phyloP scores from a whole-genome alignment of 805 yeast species.

The Zygosaccharomyces lentus region DNA sequence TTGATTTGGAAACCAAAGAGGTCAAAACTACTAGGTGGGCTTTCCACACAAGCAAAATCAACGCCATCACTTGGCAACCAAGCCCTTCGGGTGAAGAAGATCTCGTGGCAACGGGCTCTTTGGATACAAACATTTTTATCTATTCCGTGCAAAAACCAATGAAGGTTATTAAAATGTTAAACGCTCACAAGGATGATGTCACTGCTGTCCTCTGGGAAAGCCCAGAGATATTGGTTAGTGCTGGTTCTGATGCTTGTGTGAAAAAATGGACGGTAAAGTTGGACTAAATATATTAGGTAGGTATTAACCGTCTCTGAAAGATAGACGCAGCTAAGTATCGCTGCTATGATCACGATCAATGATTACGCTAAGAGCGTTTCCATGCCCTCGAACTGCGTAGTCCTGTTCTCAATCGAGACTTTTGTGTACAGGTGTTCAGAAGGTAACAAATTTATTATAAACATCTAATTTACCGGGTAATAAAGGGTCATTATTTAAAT shows the following conservation, averaged over 20 bases:
- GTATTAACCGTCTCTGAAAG: not conserved
- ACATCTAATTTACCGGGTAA: too few species aligned
- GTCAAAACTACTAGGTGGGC: constrained; percentile 89
- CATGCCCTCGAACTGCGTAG: too few species aligned
- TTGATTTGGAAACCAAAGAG: constrained; percentile 47
- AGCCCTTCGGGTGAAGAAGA: constrained; percentile 38
- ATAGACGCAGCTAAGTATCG: not conserved
- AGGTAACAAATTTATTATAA: too few species aligned
- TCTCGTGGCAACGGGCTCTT: constrained; percentile 70
- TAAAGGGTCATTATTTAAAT: too few species aligned
- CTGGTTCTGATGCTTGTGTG: constrained; percentile 78
- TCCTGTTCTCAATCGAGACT: too few species aligned
- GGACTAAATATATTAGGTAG: not conserved
- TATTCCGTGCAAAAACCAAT: constrained; percentile 78
- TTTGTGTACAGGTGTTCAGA: too few species aligned
- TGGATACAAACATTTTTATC: constrained; percentile 76
- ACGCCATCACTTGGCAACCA: constrained; percentile 67
- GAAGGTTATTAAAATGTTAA: constrained; percentile 65
- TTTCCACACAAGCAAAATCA: constrained; percentile 82
- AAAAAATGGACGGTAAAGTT: constrained; percentile 57
- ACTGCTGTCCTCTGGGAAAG: constrained; percentile 67
- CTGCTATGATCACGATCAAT: not conserved
- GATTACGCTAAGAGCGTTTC: too few species aligned
- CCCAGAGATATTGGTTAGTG: constrained; percentile 48
- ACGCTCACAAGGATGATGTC: constrained; percentile 89